Percentiles rank a stretch among this genome's conserved stretches.
Conservation (phyloP, 2,329 filamentous ascomycete species). For the Aspergillus persii region DNA sequence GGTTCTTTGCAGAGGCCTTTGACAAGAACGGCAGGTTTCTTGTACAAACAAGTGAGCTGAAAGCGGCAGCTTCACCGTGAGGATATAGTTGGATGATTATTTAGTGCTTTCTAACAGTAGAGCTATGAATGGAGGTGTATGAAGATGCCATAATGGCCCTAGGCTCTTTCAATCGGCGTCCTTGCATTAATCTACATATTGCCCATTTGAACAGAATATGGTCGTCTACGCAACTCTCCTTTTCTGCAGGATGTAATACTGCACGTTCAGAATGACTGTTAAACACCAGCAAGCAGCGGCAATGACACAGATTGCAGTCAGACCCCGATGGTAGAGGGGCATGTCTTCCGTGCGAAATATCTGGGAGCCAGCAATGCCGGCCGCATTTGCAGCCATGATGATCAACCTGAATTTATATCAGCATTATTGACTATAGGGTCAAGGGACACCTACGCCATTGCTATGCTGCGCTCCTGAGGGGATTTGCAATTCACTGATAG, state of each 20-base stretch:
- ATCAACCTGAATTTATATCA: conserved; percentile 22
- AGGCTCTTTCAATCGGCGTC: no score
- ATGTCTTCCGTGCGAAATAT: conserved; percentile 47
- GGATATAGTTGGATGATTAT: not conserved
- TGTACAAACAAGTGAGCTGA: not conserved
- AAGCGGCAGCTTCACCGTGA: not conserved
- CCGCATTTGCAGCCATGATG: conserved; percentile 62
- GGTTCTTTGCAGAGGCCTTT: not conserved
- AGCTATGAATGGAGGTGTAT: no score
- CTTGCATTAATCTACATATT: no score
- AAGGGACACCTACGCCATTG: conserved; percentile 49
- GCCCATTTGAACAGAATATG: no score
- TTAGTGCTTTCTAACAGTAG: not conserved
- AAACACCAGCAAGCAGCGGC: not conserved
- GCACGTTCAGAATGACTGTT: not conserved
- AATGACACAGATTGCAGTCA: not conserved
- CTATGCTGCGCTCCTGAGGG: conserved; percentile 57
- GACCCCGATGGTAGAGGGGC: conserved; percentile 20
- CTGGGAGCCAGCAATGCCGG: conserved; percentile 61
- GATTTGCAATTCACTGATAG: conserved; percentile 55
- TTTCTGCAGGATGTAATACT: not conserved
- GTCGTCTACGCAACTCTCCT: not conserved
- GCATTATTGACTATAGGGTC: conserved; percentile 19
- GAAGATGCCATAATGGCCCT: no score
- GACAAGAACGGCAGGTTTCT: not conserved